Percentiles rank a stretch among this genome's conserved stretches.
These are phyloP conservation scores for Aspergillus bridgeri DNA, from an alignment of 495 filamentous ascomycete species.

Conservation along the genomic window DNA sequence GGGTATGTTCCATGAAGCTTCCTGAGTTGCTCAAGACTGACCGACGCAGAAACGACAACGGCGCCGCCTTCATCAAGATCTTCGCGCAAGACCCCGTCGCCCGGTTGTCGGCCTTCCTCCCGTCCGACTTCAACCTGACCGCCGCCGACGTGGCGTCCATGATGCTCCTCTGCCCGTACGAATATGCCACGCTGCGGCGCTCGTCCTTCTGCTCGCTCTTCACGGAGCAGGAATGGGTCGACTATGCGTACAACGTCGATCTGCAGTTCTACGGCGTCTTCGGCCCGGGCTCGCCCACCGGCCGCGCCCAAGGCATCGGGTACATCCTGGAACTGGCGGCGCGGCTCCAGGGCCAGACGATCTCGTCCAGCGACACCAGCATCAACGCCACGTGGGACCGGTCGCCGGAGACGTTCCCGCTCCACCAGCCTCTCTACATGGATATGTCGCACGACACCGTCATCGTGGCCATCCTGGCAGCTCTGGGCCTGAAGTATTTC, in stretches of 20 bases:
- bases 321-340: slow-evolving; percentile 61
- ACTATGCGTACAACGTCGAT: slow-evolving; percentile 54
- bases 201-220: slow-evolving; percentile 51
- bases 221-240: slow-evolving; percentile 54
- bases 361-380: slow-evolving; percentile 47
- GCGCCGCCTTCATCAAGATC: slow-evolving; percentile 21
- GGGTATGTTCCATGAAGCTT: slow-evolving; percentile 12
- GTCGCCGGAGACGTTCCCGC: slow-evolving; percentile 44
- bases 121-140: slow-evolving; percentile 46
- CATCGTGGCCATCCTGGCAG: slow-evolving; percentile 42
- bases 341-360: slow-evolving; percentile 51
- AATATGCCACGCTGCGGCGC: slow-evolving; percentile 23
- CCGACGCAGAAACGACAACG: slow-evolving; percentile 31
- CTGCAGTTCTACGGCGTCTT: slow-evolving; percentile 56
- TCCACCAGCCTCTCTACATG: slow-evolving; percentile 48
- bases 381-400: slow-evolving; percentile 56
- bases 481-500: slow-evolving; percentile 49
- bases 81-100: slow-evolving; percentile 23
- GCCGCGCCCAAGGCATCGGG: slow-evolving; percentile 60
- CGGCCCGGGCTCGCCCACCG: slow-evolving; percentile 55
- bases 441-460: slow-evolving; percentile 40
- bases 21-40: too few relatives aligned
- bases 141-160: slow-evolving; percentile 50
- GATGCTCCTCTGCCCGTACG: slow-evolving; percentile 41
- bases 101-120: slow-evolving; percentile 26